Base-by-base conservation (phyloP, 768 basidiomycete genomes). In the Rhizopogon vinicolor region DNA sequence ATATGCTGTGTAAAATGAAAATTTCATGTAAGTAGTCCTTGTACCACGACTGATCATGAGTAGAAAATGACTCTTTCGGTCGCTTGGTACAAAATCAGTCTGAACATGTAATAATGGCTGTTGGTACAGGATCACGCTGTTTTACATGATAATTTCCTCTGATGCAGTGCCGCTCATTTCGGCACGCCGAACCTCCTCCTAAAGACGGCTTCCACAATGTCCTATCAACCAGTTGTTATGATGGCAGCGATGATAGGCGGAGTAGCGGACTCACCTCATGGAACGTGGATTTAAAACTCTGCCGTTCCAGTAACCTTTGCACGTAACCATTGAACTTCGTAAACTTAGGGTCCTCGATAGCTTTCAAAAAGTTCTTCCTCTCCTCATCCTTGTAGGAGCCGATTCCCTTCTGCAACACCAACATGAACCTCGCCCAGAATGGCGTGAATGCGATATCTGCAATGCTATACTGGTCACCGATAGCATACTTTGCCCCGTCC, bases 401-500 rank as follows among this genome's bases (percentile, higher is more conserved):
- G 19, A 83, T 31, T 33, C 86, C 82, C 57, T 83, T 76, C 62
- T 71, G 67, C 31, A 82, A 59, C 31, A 65, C 48, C 1, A 81
- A 55, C 28, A 78, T 74, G 41, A 78, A 57, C 10, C 87, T 74
- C n/a, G 76, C 83, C 13, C 86, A 60, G 75, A 86, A 84, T 1
- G 87, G 84, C 4, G 78, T 70, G 25, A 86, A 63, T 0, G 83
- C 79, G 6, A 81, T 78, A 60, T 88, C 87, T 12, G 86, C 87
- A 51, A 81, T 78, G n/a, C 78, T 82, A 51, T 57, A 67, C 16
- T 67, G 58, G 5, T 59, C 58, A 25, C 61, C 63, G 8, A 65
- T 4, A n/a, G 63, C 82, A 44, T 72, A 83, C 0, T 55, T 62
- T 37, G 78, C 79, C 1, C 52, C 19, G 5, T 45, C 40, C 0